Percentiles rank a stretch among this genome's conserved stretches.
These are phyloP conservation scores for Clavulina sp. DNA, from an alignment of 768 basidiomycete species.

Conservation along the genomic window DNA sequence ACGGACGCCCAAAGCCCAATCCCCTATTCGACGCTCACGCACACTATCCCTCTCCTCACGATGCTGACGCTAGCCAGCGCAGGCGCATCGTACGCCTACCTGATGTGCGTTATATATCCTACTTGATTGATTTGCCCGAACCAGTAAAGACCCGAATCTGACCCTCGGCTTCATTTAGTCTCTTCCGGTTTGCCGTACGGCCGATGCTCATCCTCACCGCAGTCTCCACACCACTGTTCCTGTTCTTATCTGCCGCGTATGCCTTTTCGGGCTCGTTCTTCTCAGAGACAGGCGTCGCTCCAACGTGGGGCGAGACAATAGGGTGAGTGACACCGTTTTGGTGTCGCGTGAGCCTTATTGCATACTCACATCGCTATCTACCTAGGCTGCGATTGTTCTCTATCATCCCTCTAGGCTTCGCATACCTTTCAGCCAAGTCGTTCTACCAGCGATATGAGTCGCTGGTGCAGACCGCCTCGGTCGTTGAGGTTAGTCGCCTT, in stretches of 20 bases:
- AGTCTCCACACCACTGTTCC: slow-evolving; percentile 53
- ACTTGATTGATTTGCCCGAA: not conserved
- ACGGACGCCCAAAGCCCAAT: slow-evolving; percentile 12
- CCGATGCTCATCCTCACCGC: slow-evolving; percentile 69
- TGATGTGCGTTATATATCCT: slow-evolving; percentile 22
- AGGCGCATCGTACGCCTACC: slow-evolving; percentile 50
- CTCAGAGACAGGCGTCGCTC: slow-evolving; percentile 31
- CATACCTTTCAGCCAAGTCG: slow-evolving; percentile 45
- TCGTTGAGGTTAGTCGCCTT: slow-evolving; percentile 20
- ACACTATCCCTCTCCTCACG: slow-evolving; percentile 60
- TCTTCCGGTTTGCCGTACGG: slow-evolving; percentile 64
- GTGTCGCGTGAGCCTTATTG: slow-evolving; percentile 16
- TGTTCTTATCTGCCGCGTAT: slow-evolving; percentile 61
- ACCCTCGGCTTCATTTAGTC: slow-evolving; percentile 14
- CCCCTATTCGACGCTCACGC: slow-evolving; percentile 56
- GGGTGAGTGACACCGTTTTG: slow-evolving; percentile 36
- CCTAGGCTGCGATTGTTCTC: slow-evolving; percentile 60
- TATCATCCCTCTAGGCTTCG: slow-evolving; percentile 50
- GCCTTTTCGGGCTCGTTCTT: slow-evolving; percentile 68
- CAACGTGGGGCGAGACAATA: slow-evolving; percentile 68
- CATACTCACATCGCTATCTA: slow-evolving; percentile 9
- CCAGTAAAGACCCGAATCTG: no score
- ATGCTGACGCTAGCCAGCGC: slow-evolving; percentile 58
- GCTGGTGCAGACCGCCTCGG: slow-evolving; percentile 34
- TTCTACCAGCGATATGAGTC: slow-evolving; percentile 35